Evolutionary conservation across 2,329 filamentous ascomycete species (phyloP).

Genomic region (Rhynchosporium graminicola): DNA sequence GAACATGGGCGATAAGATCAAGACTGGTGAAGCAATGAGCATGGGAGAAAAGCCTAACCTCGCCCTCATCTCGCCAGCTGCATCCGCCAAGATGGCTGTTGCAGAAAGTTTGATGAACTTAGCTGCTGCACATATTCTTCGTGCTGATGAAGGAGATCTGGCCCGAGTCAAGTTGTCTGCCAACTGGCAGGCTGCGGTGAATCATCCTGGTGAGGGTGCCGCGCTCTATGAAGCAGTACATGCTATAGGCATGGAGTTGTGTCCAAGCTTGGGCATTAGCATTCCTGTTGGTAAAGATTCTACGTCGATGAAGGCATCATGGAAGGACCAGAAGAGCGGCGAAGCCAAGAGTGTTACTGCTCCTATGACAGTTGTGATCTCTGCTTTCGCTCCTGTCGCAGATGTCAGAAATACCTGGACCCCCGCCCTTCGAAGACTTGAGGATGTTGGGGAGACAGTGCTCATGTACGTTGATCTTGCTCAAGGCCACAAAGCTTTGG

Average conservation of each 20-base stretch:
- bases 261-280: slow-evolving; percentile 83
- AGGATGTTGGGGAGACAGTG: slow-evolving; percentile 86
- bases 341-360: slow-evolving; percentile 84
- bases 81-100: slow-evolving; percentile 95
- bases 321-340: slow-evolving; percentile 70
- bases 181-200: slow-evolving; percentile 99
- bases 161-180: slow-evolving; percentile 84
- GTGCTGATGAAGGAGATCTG: slow-evolving; percentile 51
- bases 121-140: slow-evolving; percentile 68
- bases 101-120: slow-evolving; percentile 93
- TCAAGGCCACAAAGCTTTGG: slow-evolving; percentile 75
- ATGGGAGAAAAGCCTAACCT: slow-evolving; percentile 92
- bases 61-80: slow-evolving; percentile 84
- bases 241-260: slow-evolving; percentile 89
- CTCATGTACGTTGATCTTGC: slow-evolving; percentile 92
- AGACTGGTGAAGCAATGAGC: slow-evolving; percentile 92
- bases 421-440: slow-evolving; percentile 76
- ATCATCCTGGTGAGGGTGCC: slow-evolving; percentile 88
- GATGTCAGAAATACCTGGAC: slow-evolving; percentile 91
- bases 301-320: slow-evolving; percentile 98
- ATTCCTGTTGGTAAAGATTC: slow-evolving; percentile 98
- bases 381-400: slow-evolving; percentile 83
- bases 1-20: slow-evolving; percentile 62
- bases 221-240: slow-evolving; percentile 91
- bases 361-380: slow-evolving; percentile 87